Conservation (phyloP, 1,284 basidiomycete genomes). For the Ustilago cynodontis region DNA sequence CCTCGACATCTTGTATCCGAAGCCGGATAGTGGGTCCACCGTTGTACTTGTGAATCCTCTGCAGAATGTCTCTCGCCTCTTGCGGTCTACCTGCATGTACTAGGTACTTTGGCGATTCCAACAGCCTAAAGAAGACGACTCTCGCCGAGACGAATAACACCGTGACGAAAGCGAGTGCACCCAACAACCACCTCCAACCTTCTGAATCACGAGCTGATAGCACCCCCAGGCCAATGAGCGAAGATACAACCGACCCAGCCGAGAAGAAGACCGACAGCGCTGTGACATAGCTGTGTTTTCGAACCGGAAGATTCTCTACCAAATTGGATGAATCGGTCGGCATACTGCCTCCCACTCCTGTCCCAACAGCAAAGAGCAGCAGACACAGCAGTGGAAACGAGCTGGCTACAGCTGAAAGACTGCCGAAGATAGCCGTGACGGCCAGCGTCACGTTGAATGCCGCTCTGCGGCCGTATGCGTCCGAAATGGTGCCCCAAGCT, state of each 20-base stretch:
- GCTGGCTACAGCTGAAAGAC: slow-evolving; percentile 82
- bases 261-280: slow-evolving; percentile 86
- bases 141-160: slow-evolving; percentile 83
- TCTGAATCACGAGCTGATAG: slow-evolving; percentile 37
- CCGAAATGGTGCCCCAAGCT: slow-evolving; percentile 69
- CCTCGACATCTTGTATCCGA: slow-evolving; percentile 51
- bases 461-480: slow-evolving; percentile 78
- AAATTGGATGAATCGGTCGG: slow-evolving; percentile 95
- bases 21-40: slow-evolving; percentile 41
- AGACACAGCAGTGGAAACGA: slow-evolving; percentile 81
- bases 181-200: slow-evolving; percentile 55
- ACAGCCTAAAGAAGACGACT: slow-evolving; percentile 87
- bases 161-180: slow-evolving; percentile 73
- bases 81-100: slow-evolving; percentile 51
- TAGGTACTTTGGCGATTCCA: slow-evolving; percentile 81
- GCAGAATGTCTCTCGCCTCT: slow-evolving; percentile 59
- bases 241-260: slow-evolving; percentile 52
- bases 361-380: slow-evolving; percentile 87
- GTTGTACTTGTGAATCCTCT: slow-evolving; percentile 57
- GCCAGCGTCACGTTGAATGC: slow-evolving; percentile 94
- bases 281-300: slow-evolving; percentile 91
- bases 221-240: slow-evolving; percentile 46
- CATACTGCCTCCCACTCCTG: slow-evolving; percentile 85
- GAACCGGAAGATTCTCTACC: slow-evolving; percentile 90
- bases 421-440: slow-evolving; percentile 88